Evolutionary conservation across 495 filamentous ascomycete genomes (phyloP).

Genomic region (Opeltia flavorubescens): DNA sequence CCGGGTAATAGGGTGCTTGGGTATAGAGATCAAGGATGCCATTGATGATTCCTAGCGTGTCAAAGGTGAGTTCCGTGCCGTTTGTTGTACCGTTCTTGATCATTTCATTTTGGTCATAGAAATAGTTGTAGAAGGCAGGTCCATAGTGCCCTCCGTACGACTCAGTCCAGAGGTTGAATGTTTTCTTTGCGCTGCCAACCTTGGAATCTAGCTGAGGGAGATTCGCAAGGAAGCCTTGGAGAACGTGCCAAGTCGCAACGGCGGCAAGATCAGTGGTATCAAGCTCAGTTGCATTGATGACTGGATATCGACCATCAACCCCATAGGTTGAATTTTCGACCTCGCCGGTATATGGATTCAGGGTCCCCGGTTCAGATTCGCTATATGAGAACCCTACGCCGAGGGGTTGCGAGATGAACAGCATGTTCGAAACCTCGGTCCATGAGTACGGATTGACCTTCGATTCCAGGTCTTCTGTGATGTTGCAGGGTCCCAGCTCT

Average conservation of each 20-base stretch:
- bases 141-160: conserved; percentile 33
- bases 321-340: conserved; percentile 29
- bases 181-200: conserved; percentile 23
- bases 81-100: conserved; percentile 32
- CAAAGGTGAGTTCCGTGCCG: conserved; percentile 38
- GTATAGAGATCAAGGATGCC: conserved; percentile 46
- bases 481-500: conserved; percentile 47
- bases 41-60: conserved; percentile 24
- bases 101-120: conserved; percentile 45
- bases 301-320: conserved; percentile 32
- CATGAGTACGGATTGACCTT: conserved; percentile 49
- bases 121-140: conserved; percentile 41
- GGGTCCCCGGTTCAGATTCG: conserved; percentile 24
- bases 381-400: conserved; percentile 48
- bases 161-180: conserved; percentile 48
- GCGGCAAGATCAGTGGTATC: conserved; percentile 38
- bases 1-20: conserved; percentile 45
- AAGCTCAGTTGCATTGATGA: conserved; percentile 17
- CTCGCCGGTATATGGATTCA: conserved; percentile 30
- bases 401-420: conserved; percentile 58
- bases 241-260: conserved; percentile 24
- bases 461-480: conserved; percentile 37
- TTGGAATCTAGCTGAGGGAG: conserved; percentile 23
- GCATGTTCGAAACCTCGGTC: conserved; percentile 60
- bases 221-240: conserved; percentile 30